Percentiles rank a stretch among this genome's conserved stretches.
Conservation (phyloP, 2,329 filamentous ascomycete genomes). For the Arthrinium phaeospermum region DNA sequence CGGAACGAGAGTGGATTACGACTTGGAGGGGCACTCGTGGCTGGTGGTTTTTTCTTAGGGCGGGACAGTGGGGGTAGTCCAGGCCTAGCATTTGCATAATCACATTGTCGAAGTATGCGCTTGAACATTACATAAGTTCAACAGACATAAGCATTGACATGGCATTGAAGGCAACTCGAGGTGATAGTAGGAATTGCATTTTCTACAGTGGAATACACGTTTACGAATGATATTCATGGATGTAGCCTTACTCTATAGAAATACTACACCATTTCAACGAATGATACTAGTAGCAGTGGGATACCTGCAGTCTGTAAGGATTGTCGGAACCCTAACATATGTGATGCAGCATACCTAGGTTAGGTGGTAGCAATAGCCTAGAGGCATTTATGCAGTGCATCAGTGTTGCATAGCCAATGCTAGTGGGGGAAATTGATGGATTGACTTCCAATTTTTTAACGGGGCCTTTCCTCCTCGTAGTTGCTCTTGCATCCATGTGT, state of each 20-base stretch:
- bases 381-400: neutral
- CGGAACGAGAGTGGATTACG: neutral
- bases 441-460: conserved; percentile 23
- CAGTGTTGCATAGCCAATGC: neutral
- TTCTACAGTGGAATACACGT: neutral
- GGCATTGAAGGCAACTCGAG: neutral
- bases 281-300: neutral
- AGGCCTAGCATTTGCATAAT: neutral
- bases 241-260: too few relatives aligned
- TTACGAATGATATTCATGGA: too few relatives aligned
- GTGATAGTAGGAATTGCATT: neutral
- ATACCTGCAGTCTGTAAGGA: too few relatives aligned
- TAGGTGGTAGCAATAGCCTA: too few relatives aligned
- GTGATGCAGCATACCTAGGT: too few relatives aligned
- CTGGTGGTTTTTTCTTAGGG: conserved; percentile 23
- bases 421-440: conserved; percentile 6
- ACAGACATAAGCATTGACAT: neutral
- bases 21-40: conserved; percentile 38
- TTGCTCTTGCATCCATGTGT: conserved; percentile 13
- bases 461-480: neutral
- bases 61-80: neutral
- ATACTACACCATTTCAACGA: too few relatives aligned
- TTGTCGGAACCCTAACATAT: too few relatives aligned
- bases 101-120: neutral
- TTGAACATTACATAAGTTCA: neutral